Evolutionary conservation across 1,284 basidiomycete genomes (phyloP).

Genomic region (Xerocomus minutiporus): DNA sequence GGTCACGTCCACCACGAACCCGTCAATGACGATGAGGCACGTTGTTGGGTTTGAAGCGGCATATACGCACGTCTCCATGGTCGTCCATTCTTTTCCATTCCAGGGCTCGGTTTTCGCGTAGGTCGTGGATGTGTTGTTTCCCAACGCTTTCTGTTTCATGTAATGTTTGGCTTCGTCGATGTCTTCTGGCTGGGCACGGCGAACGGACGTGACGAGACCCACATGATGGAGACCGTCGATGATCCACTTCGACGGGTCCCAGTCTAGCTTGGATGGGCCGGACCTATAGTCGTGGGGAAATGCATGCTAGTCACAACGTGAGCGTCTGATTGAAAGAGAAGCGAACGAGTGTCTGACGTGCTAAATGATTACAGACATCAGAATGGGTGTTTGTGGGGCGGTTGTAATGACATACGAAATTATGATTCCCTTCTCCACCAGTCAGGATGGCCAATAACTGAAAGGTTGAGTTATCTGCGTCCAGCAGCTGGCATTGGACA

Average conservation of each 20-base stretch:
- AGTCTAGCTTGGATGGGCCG: conserved; percentile 38
- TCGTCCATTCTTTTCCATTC: too few relatives aligned
- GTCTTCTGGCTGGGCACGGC: conserved; percentile 50
- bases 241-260: conserved; percentile 58
- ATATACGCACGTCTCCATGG: too few relatives aligned
- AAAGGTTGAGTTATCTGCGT: too few relatives aligned
- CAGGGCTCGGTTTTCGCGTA: too few relatives aligned
- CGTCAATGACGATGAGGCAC: too few relatives aligned
- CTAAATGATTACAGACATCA: background rate
- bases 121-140: background rate
- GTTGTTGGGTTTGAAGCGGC: too few relatives aligned
- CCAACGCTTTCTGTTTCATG: background rate
- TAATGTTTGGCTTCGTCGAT: conserved; percentile 28
- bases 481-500: too few relatives aligned
- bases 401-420: background rate
- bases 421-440: background rate
- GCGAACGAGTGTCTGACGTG: background rate
- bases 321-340: background rate
- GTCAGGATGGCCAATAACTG: background rate
- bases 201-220: conserved; percentile 49
- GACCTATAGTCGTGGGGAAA: conserved; percentile 76
- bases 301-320: conserved; percentile 41
- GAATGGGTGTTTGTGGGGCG: background rate
- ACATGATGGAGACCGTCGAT: conserved; percentile 39
- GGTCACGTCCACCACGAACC: background rate